Evolutionary conservation across 768 basidiomycete genomes (phyloP), one percentile per base, ranked within the genome.

Genomic region (Agrocybe pediades): DNA sequence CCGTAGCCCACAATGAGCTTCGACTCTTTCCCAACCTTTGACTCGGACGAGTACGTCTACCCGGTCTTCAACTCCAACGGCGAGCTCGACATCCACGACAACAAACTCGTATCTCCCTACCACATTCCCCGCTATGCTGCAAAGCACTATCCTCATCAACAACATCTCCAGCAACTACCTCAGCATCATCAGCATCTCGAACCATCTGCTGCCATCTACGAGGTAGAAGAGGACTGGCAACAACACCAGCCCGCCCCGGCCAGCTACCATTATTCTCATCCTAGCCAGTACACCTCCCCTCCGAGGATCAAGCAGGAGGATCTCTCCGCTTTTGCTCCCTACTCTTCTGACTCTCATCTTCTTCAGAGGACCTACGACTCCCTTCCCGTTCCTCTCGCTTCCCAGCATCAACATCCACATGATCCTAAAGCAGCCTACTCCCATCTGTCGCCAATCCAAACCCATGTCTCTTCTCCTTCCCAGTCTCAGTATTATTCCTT

Each of bases 261-360:
- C 30, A 26, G 36, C 50, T 15, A 36, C 54, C 20, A 56, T 48
- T 47, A 50, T 41, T 41, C 53, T 50, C 53, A n/a, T n/a, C n/a
- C n/a, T n/a, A n/a, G n/a, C n/a, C n/a, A 53, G 53, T 29, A 55
- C 41, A 27, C 58, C 19, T 49, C 56, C 15, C 53, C 54, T 44
- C 62, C 62, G 49, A 63, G 62, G 57, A 61, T 64, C 55, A 65
- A 65, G 56, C 62, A 65, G 53, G 64, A 67, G 51, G 65, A 67
- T 17, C 29, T 56, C 39, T 53, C 41, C 51, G n/a, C 43, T 60
- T 48, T 39, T 53, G 49, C n/a, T 41, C 56, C 21, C 49, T 45
- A 39, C 46, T 48, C 42, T 48, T 49, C 50, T 41, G 23, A 39
- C 53, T 27, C 36, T 27, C 43, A 40, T 39, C 41, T 49, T 21